These are phyloP conservation scores for Sordariomycetes sp. DNA, from an alignment of 2,329 filamentous ascomycete genomes.

Conservation along the genomic window DNA sequence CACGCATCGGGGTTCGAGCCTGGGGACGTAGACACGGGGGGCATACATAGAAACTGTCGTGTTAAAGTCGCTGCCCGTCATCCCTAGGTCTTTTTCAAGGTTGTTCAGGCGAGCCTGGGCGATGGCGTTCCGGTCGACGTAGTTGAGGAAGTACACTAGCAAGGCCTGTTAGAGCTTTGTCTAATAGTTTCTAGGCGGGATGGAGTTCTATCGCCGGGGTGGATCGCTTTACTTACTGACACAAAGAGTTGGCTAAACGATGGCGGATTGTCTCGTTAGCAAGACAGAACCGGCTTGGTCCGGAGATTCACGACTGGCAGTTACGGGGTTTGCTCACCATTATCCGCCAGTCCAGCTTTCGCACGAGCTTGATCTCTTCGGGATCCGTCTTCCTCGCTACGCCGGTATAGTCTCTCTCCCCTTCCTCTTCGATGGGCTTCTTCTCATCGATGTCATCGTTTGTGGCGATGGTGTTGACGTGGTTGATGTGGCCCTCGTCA, in stretches of 20 bases:
- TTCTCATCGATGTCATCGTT: background rate
- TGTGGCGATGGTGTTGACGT: background rate
- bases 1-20: background rate
- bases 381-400: slow-evolving; percentile 23
- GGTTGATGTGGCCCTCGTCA: background rate
- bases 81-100: slow-evolving; percentile 31
- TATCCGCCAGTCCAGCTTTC: slow-evolving; percentile 25
- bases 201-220: background rate
- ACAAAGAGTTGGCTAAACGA: background rate
- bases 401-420: slow-evolving; percentile 21
- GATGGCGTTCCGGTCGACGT: slow-evolving; percentile 32
- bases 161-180: slow-evolving; percentile 10
- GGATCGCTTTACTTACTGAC: background rate
- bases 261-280: background rate
- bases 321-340: slow-evolving; percentile 17
- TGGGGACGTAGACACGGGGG: background rate
- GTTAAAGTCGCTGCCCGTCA: slow-evolving; percentile 43
- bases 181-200: too few species aligned
- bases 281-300: background rate
- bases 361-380: slow-evolving; percentile 22
- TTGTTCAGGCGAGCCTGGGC: slow-evolving; percentile 30
- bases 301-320: background rate
- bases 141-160: slow-evolving; percentile 30
- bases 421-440: slow-evolving; percentile 6
- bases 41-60: slow-evolving; percentile 22